Conservation (phyloP, 495 filamentous ascomycete species). For the Aspergillus baeticus region DNA sequence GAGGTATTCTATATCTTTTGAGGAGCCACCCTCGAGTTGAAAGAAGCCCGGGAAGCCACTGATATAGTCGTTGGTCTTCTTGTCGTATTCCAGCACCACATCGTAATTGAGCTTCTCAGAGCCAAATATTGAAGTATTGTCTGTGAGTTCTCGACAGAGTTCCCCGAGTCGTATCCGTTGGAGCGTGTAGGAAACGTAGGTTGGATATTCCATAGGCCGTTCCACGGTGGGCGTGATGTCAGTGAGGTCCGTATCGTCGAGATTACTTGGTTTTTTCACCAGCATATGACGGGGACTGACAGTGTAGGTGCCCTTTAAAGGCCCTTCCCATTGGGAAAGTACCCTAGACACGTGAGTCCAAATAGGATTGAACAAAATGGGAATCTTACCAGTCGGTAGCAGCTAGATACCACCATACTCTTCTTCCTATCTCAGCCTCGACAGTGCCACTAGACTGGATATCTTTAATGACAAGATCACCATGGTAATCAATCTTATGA, state of each 20-base stretch:
- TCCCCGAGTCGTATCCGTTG: slow-evolving; percentile 46
- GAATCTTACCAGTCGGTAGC: background rate
- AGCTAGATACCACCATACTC: background rate
- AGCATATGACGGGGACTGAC: background rate
- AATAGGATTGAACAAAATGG: background rate
- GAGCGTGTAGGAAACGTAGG: slow-evolving; percentile 45
- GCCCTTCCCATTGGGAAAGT: background rate
- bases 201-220: slow-evolving; percentile 25
- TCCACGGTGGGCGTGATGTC: background rate
- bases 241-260: background rate
- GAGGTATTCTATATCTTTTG: background rate
- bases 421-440: background rate
- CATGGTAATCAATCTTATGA: background rate
- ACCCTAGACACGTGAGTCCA: background rate
- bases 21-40: background rate
- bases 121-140: slow-evolving; percentile 12
- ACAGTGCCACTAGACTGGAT: background rate
- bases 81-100: background rate
- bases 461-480: background rate
- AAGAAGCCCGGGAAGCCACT: background rate
- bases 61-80: background rate
- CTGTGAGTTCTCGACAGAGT: slow-evolving; percentile 41
- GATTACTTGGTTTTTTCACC: background rate
- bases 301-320: background rate
- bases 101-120: background rate